Percentiles rank a stretch among this genome's conserved stretches.
phyloP scores from a whole-genome alignment of 2,329 filamentous ascomycete genomes.

The Drechslera avenae region DNA sequence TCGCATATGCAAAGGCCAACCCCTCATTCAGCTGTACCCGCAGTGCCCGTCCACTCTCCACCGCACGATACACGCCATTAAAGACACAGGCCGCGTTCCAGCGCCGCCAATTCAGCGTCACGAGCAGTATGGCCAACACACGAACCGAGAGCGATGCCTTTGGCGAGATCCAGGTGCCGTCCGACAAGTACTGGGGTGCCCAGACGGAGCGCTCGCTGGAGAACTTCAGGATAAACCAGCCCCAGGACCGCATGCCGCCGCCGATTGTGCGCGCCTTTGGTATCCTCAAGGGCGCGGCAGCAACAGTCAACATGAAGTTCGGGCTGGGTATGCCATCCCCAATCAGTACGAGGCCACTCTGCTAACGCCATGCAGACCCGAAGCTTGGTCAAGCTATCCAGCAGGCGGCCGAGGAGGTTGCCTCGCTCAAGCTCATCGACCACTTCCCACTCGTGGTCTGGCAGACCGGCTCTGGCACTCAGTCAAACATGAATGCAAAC shows the following conservation, averaged over 20 bases:
- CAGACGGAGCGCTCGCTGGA: constrained; percentile 94
- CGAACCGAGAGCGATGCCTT: constrained; percentile 97
- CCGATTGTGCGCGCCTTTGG: constrained; percentile 92
- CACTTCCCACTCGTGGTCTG: constrained; percentile 99
- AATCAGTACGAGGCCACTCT: not conserved
- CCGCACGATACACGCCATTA: constrained; percentile 28
- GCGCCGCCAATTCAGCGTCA: constrained; percentile 41
- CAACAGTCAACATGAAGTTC: constrained; percentile 92
- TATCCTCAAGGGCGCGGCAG: constrained; percentile 95
- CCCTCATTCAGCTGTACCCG: constrained; percentile 37
- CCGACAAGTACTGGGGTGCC: constrained; percentile 97
- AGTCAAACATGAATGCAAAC: constrained; percentile 99
- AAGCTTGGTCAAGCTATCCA: constrained; percentile 92
- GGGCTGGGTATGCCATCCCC: constrained; percentile 70
- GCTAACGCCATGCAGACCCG: constrained; percentile 64
- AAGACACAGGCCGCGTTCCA: constrained; percentile 22
- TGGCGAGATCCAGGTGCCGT: constrained; percentile 89
- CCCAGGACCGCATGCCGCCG: constrained; percentile 96
- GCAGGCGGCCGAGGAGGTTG: constrained; percentile 91
- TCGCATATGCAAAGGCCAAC: constrained; percentile 44
- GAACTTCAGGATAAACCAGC: constrained; percentile 99
- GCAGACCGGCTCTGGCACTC: constrained; percentile 98
- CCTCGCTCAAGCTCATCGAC: constrained; percentile 88
- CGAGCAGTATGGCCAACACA: constrained; percentile 54
- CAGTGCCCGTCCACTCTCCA: constrained; percentile 37